Evolutionary conservation across 345 rosid genomes (phyloP).

Genomic region (Laguncularia racemosa): DNA sequence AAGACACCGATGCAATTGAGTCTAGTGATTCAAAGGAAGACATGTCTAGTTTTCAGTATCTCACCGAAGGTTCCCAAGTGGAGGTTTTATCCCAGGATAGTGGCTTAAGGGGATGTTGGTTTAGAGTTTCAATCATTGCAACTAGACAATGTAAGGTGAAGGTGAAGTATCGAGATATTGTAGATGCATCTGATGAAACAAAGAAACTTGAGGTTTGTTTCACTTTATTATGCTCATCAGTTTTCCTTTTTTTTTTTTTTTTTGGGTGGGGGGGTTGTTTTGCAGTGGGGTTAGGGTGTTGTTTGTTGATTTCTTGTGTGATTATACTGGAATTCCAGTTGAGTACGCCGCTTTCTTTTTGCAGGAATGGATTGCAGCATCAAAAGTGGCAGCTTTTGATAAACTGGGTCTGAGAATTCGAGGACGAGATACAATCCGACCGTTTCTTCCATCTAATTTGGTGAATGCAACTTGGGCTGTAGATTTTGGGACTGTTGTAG

Average conservation of each 20-base stretch:
- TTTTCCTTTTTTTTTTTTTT: not conserved
- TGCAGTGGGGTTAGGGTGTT: too few species aligned
- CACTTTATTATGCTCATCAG: not conserved
- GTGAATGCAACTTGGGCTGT: conserved; percentile 15
- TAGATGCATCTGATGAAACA: conserved; percentile 60
- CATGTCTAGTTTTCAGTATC: conserved; percentile 18
- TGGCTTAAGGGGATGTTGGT: conserved; percentile 88
- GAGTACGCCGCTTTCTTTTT: conserved; percentile 1
- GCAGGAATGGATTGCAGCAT: conserved; percentile 75
- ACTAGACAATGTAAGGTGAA: conserved; percentile 57
- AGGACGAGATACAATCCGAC: conserved; percentile 57
- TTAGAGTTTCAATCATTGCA: conserved; percentile 57
- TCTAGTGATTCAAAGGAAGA: conserved; percentile 6
- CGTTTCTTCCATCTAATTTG: conserved; percentile 13
- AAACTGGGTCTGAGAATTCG: conserved; percentile 32
- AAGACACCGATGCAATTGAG: conserved; percentile 13
- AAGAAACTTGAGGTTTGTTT: conserved; percentile 50
- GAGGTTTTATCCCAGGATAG: conserved; percentile 79
- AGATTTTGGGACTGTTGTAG: conserved; percentile 59
- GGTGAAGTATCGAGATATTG: conserved; percentile 69
- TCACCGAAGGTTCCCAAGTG: conserved; percentile 51
- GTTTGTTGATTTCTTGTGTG: not conserved
- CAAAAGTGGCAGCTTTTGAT: conserved; percentile 48
- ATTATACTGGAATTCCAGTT: not conserved
- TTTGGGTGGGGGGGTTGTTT: not conserved